Conservation (phyloP, 2,329 filamentous ascomycete species). For the Diplodia mutila region DNA sequence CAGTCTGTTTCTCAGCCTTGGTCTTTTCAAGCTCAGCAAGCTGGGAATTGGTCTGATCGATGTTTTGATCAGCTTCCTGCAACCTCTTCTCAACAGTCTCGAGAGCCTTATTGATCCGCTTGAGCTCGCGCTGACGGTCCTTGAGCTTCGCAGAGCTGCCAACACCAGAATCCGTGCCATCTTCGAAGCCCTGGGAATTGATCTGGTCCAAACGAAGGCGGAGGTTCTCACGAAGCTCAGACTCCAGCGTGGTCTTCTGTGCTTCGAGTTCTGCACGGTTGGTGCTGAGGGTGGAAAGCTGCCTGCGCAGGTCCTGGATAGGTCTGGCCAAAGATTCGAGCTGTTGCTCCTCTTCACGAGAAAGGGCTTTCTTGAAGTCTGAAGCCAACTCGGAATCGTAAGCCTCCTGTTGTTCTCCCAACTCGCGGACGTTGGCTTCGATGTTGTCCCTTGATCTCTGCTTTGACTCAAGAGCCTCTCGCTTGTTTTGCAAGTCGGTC, state of each 20-base stretch:
- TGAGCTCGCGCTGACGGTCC: slow-evolving; percentile 79
- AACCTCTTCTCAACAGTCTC: slow-evolving; percentile 70
- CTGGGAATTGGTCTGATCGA: slow-evolving; percentile 62
- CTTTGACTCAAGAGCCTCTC: slow-evolving; percentile 74
- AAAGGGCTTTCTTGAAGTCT: slow-evolving; percentile 90
- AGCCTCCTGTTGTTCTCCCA: slow-evolving; percentile 74
- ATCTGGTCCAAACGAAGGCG: slow-evolving; percentile 86
- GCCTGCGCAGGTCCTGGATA: slow-evolving; percentile 74
- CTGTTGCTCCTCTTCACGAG: slow-evolving; percentile 77
- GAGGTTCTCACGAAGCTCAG: slow-evolving; percentile 86
- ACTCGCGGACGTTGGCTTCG: slow-evolving; percentile 59
- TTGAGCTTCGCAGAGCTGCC: slow-evolving; percentile 68
- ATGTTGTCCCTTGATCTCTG: slow-evolving; percentile 67
- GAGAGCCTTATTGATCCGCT: slow-evolving; percentile 72
- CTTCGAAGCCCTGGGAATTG: slow-evolving; percentile 73
- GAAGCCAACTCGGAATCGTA: slow-evolving; percentile 81
- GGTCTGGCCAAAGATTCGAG: slow-evolving; percentile 71
- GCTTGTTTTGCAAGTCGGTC: slow-evolving; percentile 73
- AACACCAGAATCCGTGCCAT: slow-evolving; percentile 55
- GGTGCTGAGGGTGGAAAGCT: slow-evolving; percentile 75
- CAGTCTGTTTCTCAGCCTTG: slow-evolving; percentile 67
- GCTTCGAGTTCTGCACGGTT: slow-evolving; percentile 77
- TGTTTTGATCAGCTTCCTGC: slow-evolving; percentile 71
- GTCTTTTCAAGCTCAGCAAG: slow-evolving; percentile 63
- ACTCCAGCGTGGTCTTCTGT: slow-evolving; percentile 80